Percentiles rank a stretch among this genome's conserved stretches.
Evolutionary conservation across 805 yeast genomes (phyloP).

Genomic region (Wickerhamomyces hampshirensis): DNA sequence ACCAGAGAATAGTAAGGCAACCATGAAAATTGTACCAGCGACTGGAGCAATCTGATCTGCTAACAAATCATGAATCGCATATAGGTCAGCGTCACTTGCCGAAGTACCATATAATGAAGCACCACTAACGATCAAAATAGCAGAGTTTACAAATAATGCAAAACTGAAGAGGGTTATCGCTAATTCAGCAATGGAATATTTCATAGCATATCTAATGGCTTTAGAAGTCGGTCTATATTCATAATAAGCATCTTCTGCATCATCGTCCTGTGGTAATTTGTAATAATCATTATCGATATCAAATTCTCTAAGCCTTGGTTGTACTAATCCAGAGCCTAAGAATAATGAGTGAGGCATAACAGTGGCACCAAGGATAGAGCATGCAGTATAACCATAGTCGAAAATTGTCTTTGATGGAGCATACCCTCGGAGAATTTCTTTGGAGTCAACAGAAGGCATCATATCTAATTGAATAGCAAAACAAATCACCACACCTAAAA

Average conservation of each 20-base stretch:
- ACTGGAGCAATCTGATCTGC: conserved; percentile 57
- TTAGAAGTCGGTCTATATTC: conserved; percentile 61
- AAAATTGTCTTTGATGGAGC: conserved; percentile 54
- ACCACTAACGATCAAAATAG: conserved; percentile 80
- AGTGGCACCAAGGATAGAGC: conserved; percentile 87
- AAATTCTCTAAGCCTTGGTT: conserved; percentile 73
- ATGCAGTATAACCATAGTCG: conserved; percentile 65
- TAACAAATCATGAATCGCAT: conserved; percentile 66
- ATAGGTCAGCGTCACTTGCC: conserved; percentile 73
- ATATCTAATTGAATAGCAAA: conserved; percentile 68
- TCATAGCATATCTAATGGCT: conserved; percentile 71
- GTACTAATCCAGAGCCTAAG: conserved; percentile 82
- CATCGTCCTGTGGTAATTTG: conserved; percentile 23
- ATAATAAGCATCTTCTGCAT: conserved; percentile 33
- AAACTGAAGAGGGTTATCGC: conserved; percentile 66
- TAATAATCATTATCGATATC: conserved; percentile 56
- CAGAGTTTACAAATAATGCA: conserved; percentile 82
- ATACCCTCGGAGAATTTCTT: conserved; percentile 58
- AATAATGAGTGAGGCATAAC: conserved; percentile 92
- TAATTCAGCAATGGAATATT: conserved; percentile 69
- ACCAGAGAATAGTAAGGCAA: conserved; percentile 81
- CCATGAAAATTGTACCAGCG: conserved; percentile 80
- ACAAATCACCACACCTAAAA: conserved; percentile 70
- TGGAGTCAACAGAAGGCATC: conserved; percentile 39
- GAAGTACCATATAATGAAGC: conserved; percentile 66